phyloP scores from a whole-genome alignment of 2,329 filamentous ascomycete genomes.

The Fusarium aywerte region DNA sequence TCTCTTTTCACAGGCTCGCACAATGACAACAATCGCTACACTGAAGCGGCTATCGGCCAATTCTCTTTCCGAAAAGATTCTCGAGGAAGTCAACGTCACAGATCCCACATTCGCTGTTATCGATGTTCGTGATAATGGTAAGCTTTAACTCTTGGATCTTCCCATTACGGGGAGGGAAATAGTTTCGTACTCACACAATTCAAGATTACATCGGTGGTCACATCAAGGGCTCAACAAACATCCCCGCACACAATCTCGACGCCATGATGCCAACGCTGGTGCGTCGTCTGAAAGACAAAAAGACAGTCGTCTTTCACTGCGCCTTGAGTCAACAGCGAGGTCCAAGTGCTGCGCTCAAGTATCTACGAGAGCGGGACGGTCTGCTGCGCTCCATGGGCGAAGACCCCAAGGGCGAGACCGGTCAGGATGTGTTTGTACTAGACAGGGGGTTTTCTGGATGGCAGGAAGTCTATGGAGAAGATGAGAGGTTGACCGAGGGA shows the following conservation, averaged over 20 bases:
- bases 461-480: constrained; percentile 85
- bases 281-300: constrained; percentile 77
- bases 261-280: constrained; percentile 84
- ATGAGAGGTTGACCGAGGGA: constrained; percentile 82
- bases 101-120: constrained; percentile 74
- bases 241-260: constrained; percentile 79
- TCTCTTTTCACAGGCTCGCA: constrained; percentile 27
- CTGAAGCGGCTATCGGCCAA: constrained; percentile 76
- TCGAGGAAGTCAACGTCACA: constrained; percentile 57
- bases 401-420: constrained; percentile 63
- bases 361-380: constrained; percentile 75
- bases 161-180: neutral
- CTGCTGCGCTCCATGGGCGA: constrained; percentile 50
- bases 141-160: neutral
- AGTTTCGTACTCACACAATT: neutral
- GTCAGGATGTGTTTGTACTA: constrained; percentile 82
- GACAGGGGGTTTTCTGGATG: constrained; percentile 87
- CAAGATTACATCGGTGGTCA: constrained; percentile 91
- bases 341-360: constrained; percentile 83
- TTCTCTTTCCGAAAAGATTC: constrained; percentile 73
- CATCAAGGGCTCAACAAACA: constrained; percentile 80
- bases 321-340: constrained; percentile 91
- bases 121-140: constrained; percentile 88
- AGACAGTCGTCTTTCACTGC: constrained; percentile 94
- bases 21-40: constrained; percentile 66